phyloP scores from a whole-genome alignment of 306 rosid species.

The Ormosia semicastrata region DNA sequence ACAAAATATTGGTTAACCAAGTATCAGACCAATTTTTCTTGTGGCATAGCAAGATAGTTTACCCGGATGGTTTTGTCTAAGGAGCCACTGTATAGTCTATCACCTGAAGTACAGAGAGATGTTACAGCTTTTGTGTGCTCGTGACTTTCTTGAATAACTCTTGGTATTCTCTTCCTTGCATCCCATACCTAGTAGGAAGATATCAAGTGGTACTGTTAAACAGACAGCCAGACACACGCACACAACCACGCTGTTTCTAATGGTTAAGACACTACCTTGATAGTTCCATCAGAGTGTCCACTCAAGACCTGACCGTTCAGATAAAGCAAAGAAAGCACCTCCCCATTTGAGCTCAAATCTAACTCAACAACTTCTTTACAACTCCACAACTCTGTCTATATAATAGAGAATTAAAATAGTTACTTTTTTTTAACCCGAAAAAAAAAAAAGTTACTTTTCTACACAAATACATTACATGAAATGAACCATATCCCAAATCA shows the following conservation, averaged over 20 bases:
- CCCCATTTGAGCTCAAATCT: conserved; percentile 72
- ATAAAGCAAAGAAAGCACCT: conserved; percentile 69
- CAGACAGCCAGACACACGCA: not conserved
- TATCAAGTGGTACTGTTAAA: conserved; percentile 8
- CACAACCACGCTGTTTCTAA: not conserved
- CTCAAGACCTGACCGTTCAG: conserved; percentile 69
- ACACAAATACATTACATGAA: not conserved
- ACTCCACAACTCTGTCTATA: conserved; percentile 81
- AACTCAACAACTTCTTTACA: conserved; percentile 70
- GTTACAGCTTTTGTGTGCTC: conserved; percentile 88
- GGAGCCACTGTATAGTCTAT: conserved; percentile 79
- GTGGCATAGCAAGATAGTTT: conserved; percentile 19
- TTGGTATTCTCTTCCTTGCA: conserved; percentile 55
- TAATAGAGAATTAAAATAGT: conserved; percentile 16
- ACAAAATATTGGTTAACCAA: not conserved
- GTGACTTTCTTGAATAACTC: conserved; percentile 77
- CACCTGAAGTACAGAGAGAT: conserved; percentile 61
- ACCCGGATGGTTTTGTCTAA: conserved; percentile 92
- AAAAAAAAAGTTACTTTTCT: conserved; percentile 20
- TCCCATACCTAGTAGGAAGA: conserved; percentile 77
- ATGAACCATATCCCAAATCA: not conserved
- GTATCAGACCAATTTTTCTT: not conserved
- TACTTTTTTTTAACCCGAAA: not conserved
- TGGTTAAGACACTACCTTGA: conserved; percentile 61
- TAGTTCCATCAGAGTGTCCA: conserved; percentile 94